Conservation (phyloP, 1,139 yeast genomes). For the Saccharomycopsis phalli region DNA sequence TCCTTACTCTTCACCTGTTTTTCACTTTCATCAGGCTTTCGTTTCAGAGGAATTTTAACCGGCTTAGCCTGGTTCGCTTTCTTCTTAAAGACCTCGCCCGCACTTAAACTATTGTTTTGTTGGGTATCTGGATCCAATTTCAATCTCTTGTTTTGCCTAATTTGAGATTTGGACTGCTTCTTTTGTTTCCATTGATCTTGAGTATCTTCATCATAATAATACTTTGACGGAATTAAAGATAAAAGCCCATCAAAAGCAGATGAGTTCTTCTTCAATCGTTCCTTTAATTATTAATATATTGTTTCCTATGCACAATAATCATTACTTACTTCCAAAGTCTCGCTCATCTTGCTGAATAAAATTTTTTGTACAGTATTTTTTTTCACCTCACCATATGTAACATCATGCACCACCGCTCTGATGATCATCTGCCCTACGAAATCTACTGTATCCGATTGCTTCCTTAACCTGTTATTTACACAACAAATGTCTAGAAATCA, state of each 20-base stretch:
- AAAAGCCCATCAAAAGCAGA: conserved; percentile 84
- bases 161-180: conserved; percentile 63
- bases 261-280: conserved; percentile 75
- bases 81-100: conserved; percentile 56
- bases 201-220: conserved; percentile 67
- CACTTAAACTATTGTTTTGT: conserved; percentile 41
- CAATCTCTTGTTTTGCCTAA: conserved; percentile 50
- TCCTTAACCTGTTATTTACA: no score
- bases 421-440: not conserved
- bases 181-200: conserved; percentile 87
- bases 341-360: not conserved
- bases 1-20: no score
- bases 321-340: conserved; percentile 1
- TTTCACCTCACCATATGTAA: not conserved
- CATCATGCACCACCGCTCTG: not conserved
- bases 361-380: conserved; percentile 1
- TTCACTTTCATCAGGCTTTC: conserved; percentile 18
- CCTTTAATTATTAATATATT: conserved; percentile 36
- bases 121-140: conserved; percentile 67
- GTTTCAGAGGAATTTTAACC: conserved; percentile 41
- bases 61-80: conserved; percentile 48
- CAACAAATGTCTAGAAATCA: no score
- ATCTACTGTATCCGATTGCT: no score
- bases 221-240: conserved; percentile 88
- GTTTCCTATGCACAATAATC: no score